phyloP scores from a whole-genome alignment of 768 basidiomycete genomes.

The Boletus coccyginus region DNA sequence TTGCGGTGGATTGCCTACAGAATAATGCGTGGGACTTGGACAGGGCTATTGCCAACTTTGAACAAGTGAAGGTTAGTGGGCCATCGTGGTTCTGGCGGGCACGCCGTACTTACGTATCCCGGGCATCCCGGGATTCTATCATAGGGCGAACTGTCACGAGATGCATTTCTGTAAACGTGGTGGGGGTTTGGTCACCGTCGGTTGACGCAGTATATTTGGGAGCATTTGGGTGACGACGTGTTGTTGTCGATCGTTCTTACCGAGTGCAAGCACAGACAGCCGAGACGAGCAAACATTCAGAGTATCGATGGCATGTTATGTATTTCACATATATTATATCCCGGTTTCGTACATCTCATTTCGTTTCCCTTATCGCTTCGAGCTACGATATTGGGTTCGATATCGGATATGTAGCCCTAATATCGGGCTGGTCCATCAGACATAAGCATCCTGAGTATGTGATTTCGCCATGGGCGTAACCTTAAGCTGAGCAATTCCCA shows the following conservation, averaged over 20 bases:
- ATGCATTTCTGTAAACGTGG: constrained; percentile 50
- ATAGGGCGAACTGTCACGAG: constrained; percentile 49
- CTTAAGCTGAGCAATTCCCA: constrained; percentile 11
- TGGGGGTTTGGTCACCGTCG: background rate
- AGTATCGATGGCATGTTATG: constrained; percentile 15
- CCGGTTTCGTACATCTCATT: constrained; percentile 18
- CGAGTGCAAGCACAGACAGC: background rate
- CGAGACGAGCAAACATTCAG: background rate
- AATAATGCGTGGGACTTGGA: constrained; percentile 85
- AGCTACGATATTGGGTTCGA: constrained; percentile 18
- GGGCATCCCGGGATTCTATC: constrained; percentile 3
- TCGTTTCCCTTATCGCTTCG: constrained; percentile 14
- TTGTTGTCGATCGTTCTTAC: background rate
- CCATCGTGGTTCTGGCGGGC: background rate
- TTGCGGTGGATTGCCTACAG: constrained; percentile 79
- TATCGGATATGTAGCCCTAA: constrained; percentile 20
- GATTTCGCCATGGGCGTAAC: constrained; percentile 9
- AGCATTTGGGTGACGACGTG: background rate
- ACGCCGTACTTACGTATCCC: constrained; percentile 26
- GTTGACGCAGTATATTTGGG: constrained; percentile 19
- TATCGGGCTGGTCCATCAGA: constrained; percentile 21
- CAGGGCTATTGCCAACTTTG: constrained; percentile 79
- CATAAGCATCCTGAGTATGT: constrained; percentile 12
- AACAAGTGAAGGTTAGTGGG: constrained; percentile 75
- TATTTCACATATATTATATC: constrained; percentile 26